phyloP scores from a whole-genome alignment of 352 stramenopile species.

The Phytophthora sp. region DNA sequence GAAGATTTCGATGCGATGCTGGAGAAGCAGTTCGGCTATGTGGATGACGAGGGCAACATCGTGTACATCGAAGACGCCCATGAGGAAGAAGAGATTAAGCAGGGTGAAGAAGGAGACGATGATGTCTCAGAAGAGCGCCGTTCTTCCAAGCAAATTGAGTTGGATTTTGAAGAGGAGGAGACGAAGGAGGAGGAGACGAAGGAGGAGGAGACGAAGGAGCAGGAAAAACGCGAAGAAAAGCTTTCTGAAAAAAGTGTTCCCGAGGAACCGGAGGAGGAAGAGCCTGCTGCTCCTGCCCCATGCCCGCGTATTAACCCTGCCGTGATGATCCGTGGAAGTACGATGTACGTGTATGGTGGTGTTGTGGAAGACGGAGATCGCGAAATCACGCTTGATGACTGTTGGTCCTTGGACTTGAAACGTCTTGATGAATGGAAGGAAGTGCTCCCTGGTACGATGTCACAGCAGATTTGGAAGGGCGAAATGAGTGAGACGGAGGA shows the following conservation, averaged over 20 bases:
- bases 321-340: conserved; percentile 89
- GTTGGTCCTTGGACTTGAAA: conserved; percentile 94
- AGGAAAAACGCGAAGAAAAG: too few relatives aligned
- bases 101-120: conserved; percentile 41
- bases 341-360: conserved; percentile 93
- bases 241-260: too few relatives aligned
- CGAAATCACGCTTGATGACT: conserved; percentile 96
- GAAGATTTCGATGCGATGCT: conserved; percentile 86
- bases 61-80: conserved; percentile 94
- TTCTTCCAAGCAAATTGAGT: conserved; percentile 14
- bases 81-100: conserved; percentile 72
- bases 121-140: not conserved
- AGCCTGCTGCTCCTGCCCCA: conserved; percentile 43
- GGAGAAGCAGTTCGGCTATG: conserved; percentile 95
- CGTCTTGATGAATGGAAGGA: conserved; percentile 94
- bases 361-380: conserved; percentile 94
- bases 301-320: conserved; percentile 89
- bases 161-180: conserved; percentile 35
- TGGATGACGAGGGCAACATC: conserved; percentile 95
- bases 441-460: conserved; percentile 92
- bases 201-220: conserved; percentile 22
- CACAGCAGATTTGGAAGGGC: conserved; percentile 92
- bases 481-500: conserved; percentile 89
- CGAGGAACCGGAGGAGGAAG: conserved; percentile 37
- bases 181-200: conserved; percentile 55